phyloP scores from a whole-genome alignment of 257 asterid genomes.

The Solanum neorickii region DNA sequence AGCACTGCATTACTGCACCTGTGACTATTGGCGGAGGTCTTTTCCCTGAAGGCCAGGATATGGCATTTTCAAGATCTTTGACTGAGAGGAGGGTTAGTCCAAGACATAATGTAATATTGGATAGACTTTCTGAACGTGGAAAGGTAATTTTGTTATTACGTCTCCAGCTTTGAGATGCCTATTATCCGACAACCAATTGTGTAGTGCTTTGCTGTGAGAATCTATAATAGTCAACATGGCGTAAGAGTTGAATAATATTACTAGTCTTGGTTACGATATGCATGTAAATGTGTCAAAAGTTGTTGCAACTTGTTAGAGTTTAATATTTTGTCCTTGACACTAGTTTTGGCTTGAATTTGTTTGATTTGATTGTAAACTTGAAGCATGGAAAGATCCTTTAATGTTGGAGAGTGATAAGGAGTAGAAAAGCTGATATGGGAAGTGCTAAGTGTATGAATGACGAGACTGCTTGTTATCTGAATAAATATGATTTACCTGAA shows the following conservation, averaged over 20 bases:
- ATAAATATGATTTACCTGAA: background rate
- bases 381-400: background rate
- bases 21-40: conserved; percentile 33
- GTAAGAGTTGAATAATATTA: background rate
- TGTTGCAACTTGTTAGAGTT: background rate
- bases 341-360: background rate
- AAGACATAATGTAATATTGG: conserved; percentile 47
- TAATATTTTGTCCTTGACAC: background rate
- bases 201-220: background rate
- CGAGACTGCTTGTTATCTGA: background rate
- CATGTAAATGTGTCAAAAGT: background rate
- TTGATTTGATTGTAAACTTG: background rate
- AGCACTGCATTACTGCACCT: conserved; percentile 57
- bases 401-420: background rate
- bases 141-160: conserved; percentile 31
- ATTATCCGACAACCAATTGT: background rate
- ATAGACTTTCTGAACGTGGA: conserved; percentile 64
- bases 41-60: conserved; percentile 38
- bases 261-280: background rate
- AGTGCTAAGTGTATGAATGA: background rate
- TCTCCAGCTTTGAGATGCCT: background rate
- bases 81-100: conserved; percentile 49
- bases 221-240: background rate
- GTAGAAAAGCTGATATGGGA: background rate
- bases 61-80: conserved; percentile 56